phyloP scores from a whole-genome alignment of 169 alveolate genomes.

The Condylostoma magnum region DNA sequence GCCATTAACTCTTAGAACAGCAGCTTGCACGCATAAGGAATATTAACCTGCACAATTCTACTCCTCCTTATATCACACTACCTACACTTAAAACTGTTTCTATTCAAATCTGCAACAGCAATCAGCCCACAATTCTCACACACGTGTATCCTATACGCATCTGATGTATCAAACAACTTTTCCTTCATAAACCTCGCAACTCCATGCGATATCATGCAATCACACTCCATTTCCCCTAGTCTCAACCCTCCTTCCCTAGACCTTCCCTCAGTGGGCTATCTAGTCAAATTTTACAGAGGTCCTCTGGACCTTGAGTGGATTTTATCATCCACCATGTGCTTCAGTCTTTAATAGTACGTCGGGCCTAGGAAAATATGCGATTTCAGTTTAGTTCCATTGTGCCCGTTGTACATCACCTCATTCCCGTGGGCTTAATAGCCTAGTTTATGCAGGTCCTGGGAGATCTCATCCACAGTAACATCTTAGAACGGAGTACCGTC shows the following conservation, averaged over 20 bases:
- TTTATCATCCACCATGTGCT: conserved; percentile 99
- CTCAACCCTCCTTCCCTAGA: conserved; percentile 97
- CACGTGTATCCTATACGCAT: conserved; percentile 98
- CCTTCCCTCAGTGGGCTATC: conserved; percentile 99
- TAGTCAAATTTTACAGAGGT: conserved; percentile 97
- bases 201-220: conserved; percentile 99
- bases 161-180: conserved; percentile 97
- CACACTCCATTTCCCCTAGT: conserved; percentile 99
- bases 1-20: conserved; percentile 98
- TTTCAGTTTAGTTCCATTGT: conserved; percentile 92
- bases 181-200: conserved; percentile 99
- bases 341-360: conserved; percentile 98
- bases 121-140: conserved; percentile 96
- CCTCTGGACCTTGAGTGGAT: conserved; percentile 99
- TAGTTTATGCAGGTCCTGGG: conserved; percentile 93
- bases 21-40: conserved; percentile 98
- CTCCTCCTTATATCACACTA: conserved; percentile 88
- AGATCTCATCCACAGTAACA: conserved; percentile 95
- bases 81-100: conserved; percentile 89
- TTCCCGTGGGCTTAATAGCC: conserved; percentile 98
- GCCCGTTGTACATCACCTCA: conserved; percentile 98
- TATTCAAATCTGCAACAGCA: conserved; percentile 93
- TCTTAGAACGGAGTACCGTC: conserved; percentile 99
- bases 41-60: conserved; percentile 90
- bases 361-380: conserved; percentile 99